Conservation (phyloP, 257 asterid species). For the Ligustrum vulgare region DNA sequence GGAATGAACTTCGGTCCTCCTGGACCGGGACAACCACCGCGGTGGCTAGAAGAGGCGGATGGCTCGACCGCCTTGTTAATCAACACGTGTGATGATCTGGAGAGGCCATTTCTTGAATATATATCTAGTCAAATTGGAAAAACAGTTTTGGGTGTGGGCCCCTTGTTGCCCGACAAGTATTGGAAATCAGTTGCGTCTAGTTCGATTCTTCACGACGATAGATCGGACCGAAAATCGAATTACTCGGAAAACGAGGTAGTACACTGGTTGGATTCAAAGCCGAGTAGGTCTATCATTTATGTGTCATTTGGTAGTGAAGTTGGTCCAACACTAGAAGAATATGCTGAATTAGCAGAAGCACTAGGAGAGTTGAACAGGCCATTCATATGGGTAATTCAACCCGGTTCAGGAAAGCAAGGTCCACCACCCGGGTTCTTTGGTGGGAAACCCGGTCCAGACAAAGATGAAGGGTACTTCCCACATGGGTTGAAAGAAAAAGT, state of each 20-base stretch:
- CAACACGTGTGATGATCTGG: conserved; percentile 63
- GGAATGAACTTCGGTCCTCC: conserved; percentile 42
- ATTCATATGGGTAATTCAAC: conserved; percentile 77
- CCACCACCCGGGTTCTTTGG: conserved; percentile 39
- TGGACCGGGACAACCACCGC: conserved; percentile 40
- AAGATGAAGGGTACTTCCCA: conserved; percentile 54
- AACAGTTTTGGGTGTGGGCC: conserved; percentile 62
- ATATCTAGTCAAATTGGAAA: conserved; percentile 32
- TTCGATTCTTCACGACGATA: conserved; percentile 43
- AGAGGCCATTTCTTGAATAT: conserved; percentile 49
- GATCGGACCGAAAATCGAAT: conserved; percentile 50
- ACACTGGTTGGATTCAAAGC: conserved; percentile 62
- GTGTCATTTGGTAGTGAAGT: conserved; percentile 79
- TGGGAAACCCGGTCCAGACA: conserved; percentile 19
- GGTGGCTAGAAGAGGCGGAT: conserved; percentile 57
- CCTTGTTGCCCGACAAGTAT: conserved; percentile 56
- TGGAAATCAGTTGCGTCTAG: conserved; percentile 43
- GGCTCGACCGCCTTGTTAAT: conserved; percentile 48
- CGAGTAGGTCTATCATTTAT: conserved; percentile 53
- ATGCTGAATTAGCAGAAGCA: conserved; percentile 48
- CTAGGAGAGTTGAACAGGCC: conserved; percentile 41
- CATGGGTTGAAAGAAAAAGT: conserved; percentile 40
- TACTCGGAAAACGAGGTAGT: conserved; percentile 60
- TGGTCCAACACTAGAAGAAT: conserved; percentile 59
- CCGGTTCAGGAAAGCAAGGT: conserved; percentile 47